Base-by-base conservation (phyloP, 2,329 filamentous ascomycete species). In the Mycosphaerelloides madeirae region DNA sequence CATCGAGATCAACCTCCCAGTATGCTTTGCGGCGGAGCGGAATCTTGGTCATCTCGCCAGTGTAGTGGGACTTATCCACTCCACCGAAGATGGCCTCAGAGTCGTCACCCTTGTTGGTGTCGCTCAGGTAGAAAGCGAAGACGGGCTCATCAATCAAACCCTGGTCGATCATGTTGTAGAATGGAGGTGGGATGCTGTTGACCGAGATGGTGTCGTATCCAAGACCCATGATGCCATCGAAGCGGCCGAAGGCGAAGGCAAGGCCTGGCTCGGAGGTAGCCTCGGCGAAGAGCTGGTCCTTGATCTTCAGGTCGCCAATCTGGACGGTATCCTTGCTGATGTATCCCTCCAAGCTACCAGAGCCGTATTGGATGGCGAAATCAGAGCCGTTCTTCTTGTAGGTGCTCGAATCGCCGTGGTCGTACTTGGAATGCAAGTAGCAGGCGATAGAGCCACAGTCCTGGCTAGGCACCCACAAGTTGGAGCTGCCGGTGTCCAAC, bases 21-120 rank as follows among this genome's bases (percentile, higher is more conserved):
- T 98, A 98, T 38, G 93, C 93, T 84, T 97, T 97, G 68, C 93
- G 87, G 69, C 93, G 87, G 59, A 98, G 81, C 43, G 93, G 93
- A 58, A 98, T 88, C 69, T 89, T 94, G 66, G 83, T 87, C 62
- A 98, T 79, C 70, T 97, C 84, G 63, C 93, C 93, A 31, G 78
- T 83, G 70, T 80, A 85, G 76, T 93, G 88, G 65, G 76, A 74
- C 73, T 88, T 74, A 69, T 97, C 84, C 50, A 95, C 71, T 56
- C 91, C 91, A 68, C 91, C 91, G 57, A 98, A 98, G 56, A 84
- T 82, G 49, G 83, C 90, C 73, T 90, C 90, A 32, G 90, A 96
- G 66, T 86, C 79, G 47, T 83, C 78, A 39, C 81, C 81, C 58
- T 79, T 78, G 67, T 81, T 79, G 61, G 80, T 76, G 63, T 86